These are phyloP conservation scores for Parsonsia alboflavescens DNA, from an alignment of 257 asterid species.

Conservation along the genomic window DNA sequence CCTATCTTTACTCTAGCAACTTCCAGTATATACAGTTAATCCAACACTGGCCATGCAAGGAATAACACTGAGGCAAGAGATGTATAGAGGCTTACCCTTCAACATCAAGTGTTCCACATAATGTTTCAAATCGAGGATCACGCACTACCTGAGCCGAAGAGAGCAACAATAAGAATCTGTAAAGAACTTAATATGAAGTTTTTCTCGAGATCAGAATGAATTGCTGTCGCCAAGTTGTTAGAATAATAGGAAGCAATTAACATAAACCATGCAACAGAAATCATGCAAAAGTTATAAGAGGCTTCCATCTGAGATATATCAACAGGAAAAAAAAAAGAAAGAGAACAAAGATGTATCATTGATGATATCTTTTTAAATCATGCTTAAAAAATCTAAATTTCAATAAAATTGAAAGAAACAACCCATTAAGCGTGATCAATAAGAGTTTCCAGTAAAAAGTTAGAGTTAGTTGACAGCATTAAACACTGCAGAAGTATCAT, in stretches of 20 bases:
- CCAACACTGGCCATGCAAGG: background rate
- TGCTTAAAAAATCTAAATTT: background rate
- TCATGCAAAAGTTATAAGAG: background rate
- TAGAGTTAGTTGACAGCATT: background rate
- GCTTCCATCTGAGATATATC: background rate
- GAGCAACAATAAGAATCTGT: background rate
- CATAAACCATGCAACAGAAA: no score
- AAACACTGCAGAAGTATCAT: background rate
- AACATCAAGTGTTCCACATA: conserved; percentile 60
- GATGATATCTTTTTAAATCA: background rate
- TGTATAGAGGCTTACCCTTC: conserved; percentile 48
- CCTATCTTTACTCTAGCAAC: background rate
- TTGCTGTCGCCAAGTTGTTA: background rate
- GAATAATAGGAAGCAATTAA: background rate
- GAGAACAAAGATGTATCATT: background rate
- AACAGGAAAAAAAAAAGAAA: background rate
- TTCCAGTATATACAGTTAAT: background rate
- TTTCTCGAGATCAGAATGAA: background rate
- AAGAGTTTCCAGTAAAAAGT: background rate
- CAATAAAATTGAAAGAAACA: background rate
- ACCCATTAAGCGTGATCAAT: background rate
- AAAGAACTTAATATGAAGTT: background rate
- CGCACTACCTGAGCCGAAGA: conserved; percentile 51
- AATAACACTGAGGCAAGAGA: background rate
- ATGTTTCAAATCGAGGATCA: conserved; percentile 94